Conservation (phyloP, 2,329 filamentous ascomycete species). For the Cladosporium sp. region DNA sequence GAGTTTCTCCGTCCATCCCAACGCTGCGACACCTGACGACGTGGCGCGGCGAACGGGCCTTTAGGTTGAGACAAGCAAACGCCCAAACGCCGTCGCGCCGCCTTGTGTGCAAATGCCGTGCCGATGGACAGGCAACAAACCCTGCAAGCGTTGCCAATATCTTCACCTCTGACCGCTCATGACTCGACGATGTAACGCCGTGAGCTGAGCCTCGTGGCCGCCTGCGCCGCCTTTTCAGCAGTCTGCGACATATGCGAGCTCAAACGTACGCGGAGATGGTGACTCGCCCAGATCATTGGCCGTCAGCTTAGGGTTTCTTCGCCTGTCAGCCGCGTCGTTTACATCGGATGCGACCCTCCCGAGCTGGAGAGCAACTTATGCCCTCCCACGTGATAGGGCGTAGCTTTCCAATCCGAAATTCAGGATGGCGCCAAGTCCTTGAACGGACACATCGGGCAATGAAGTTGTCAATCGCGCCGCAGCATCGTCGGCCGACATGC, state of each 20-base stretch:
- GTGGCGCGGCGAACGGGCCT: neutral
- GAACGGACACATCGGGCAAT: constrained; percentile 5
- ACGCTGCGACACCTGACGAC: neutral
- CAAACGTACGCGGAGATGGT: too few species aligned
- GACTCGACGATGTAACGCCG: neutral
- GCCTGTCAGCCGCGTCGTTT: too few species aligned
- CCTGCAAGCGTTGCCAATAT: neutral
- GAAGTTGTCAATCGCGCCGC: neutral
- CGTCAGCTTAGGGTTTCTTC: neutral
- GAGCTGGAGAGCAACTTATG: too few species aligned
- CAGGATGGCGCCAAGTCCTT: neutral
- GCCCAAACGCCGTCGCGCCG: constrained; percentile 6
- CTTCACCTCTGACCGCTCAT: neutral
- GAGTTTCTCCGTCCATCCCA: neutral
- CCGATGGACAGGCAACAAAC: neutral
- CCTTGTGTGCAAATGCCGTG: constrained; percentile 5
- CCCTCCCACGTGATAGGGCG: too few species aligned
- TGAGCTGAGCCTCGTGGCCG: too few species aligned
- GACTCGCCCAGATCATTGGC: neutral
- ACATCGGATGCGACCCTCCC: too few species aligned
- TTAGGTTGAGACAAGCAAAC: constrained; percentile 1
- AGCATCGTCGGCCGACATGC: neutral
- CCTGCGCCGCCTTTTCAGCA: too few species aligned
- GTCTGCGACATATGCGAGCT: too few species aligned
- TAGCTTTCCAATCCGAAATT: neutral